Conservation (phyloP, 257 asterid genomes). For the Nicotiana benthamiana region DNA sequence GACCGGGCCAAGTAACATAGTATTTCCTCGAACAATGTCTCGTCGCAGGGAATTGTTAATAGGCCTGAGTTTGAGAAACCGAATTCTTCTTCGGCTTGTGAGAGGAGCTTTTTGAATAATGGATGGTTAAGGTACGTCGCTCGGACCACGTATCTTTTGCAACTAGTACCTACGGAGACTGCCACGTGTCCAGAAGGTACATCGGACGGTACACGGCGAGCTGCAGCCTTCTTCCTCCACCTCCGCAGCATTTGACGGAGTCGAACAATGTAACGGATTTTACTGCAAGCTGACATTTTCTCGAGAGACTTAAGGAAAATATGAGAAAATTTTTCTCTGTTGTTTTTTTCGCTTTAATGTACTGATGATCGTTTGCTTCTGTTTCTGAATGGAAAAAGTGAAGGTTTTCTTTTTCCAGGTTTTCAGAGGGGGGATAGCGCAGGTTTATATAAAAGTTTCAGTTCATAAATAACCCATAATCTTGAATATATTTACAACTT, state of each 20-base stretch:
- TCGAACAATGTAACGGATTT: conserved; percentile 50
- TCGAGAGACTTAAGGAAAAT: neutral
- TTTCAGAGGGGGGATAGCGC: neutral
- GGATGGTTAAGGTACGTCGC: conserved; percentile 55
- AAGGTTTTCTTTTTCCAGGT: neutral
- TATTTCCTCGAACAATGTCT: conserved; percentile 44
- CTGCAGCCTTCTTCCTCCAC: conserved; percentile 54
- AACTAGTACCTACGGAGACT: conserved; percentile 38
- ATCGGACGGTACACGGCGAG: conserved; percentile 39
- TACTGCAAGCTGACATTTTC: conserved; percentile 51
- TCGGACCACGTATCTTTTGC: conserved; percentile 43
- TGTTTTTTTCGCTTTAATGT: neutral
- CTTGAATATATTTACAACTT: conserved; percentile 28
- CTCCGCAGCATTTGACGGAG: conserved; percentile 55
- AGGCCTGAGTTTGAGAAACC: conserved; percentile 59
- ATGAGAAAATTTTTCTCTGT: neutral
- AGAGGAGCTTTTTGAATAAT: conserved; percentile 39
- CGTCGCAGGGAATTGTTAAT: conserved; percentile 56
- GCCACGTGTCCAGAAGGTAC: conserved; percentile 72
- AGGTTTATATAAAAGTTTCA: conserved; percentile 25
- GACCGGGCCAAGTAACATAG: conserved; percentile 40
- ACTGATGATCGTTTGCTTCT: neutral
- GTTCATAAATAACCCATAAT: neutral
- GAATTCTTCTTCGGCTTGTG: conserved; percentile 49
- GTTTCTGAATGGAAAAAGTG: conserved; percentile 1